Evolutionary conservation across 208 protist species (phyloP), one percentile per base, ranked within the genome.

Genomic region (Leishmania gerbilli): DNA sequence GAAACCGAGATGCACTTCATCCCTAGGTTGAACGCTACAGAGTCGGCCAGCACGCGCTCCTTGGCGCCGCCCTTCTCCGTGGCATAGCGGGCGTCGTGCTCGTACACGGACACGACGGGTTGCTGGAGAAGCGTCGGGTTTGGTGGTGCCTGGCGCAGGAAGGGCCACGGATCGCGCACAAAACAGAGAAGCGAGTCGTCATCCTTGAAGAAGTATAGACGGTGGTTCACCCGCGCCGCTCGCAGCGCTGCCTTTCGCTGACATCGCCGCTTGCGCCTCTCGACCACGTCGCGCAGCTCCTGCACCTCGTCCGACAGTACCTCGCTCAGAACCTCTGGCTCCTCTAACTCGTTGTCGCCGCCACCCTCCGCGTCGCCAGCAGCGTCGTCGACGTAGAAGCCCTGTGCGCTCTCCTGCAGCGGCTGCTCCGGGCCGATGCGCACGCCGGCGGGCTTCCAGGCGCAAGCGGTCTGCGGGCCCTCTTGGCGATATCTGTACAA

Each of bases 201-300:
- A 68, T 75, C 87, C 27, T 92, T 80, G 84, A 98, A 97, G 72
- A 94, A 95, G 84, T 92, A 98, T 21, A 96, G 79, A 15, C 89
- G 88, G 51, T 80, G 74, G 80, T 88, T 79, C 40, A 98, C 87
- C 11, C 93, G 81, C 7, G 85, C 91, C 27, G 81, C 85, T 15
- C 93, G 91, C 17, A 82, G 91, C 24, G 87, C 82, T 11, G 64
- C 82, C 51, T 81, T 79, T 34, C 88, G 80, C 69, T 78, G 80
- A 6, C 79, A 74, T n/a, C 81, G 80, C 34, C 79, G 64, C 55
- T 86, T 72, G n/a, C 75, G 77, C 37, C 86, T 80, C 68, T 89
- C 80, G 42, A 90, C 72, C 6, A 84, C 84, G 47, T 86, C 79
- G 55, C 79, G 85, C 85, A 96, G 84, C 80, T 97, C 93, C 53